Evolutionary conservation across 257 asterid species (phyloP).

Genomic region (Jacaranda copaia): DNA sequence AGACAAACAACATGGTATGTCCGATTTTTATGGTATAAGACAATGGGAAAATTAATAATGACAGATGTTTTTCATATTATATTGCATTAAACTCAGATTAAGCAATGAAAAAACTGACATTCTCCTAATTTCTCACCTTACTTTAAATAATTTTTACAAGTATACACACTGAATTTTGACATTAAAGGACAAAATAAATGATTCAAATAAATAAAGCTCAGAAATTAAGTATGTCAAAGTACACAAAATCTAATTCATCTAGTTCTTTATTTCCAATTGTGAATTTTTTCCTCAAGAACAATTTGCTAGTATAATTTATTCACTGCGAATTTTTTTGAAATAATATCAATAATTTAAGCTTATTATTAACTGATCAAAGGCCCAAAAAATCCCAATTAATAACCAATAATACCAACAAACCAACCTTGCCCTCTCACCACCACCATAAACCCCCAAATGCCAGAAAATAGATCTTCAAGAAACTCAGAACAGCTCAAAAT

Average conservation of each 20-base stretch:
- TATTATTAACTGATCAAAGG: background rate
- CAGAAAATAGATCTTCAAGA: background rate
- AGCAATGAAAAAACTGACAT: background rate
- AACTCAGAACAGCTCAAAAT: constrained; percentile 20
- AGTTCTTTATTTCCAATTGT: constrained; percentile 7
- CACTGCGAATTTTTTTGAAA: background rate
- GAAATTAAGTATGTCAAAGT: constrained; percentile 8
- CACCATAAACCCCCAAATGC: constrained; percentile 22
- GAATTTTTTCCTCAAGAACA: background rate
- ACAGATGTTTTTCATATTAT: background rate
- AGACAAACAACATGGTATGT: background rate
- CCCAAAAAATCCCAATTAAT: constrained; percentile 11
- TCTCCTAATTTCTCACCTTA: constrained; percentile 4
- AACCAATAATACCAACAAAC: background rate
- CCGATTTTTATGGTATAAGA: background rate
- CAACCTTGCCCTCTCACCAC: background rate
- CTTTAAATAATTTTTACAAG: background rate
- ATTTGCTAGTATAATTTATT: background rate
- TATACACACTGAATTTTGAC: background rate
- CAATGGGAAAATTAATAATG: background rate
- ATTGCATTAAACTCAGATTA: constrained; percentile 9
- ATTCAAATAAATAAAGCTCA: background rate
- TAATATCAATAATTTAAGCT: background rate
- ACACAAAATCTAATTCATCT: background rate
- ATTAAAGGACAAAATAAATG: background rate